Conservation (phyloP, 306 rosid genomes). For the Cercis canadensis region DNA sequence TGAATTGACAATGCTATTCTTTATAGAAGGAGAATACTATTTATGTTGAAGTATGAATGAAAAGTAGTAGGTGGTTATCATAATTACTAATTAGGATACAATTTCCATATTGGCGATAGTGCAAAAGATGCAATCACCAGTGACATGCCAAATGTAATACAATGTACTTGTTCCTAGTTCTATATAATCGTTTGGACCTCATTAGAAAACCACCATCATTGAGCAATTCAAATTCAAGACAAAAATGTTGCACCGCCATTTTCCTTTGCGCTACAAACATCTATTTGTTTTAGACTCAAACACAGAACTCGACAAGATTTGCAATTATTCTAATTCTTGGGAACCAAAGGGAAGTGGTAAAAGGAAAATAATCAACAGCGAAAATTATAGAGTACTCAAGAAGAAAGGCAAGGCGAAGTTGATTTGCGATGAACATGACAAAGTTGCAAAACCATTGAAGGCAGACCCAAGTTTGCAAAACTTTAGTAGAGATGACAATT, state of each 20-base stretch:
- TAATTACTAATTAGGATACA: too few relatives aligned
- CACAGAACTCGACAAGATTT: slow-evolving; percentile 27
- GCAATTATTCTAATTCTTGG: background rate
- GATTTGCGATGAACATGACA: background rate
- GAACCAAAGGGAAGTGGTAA: background rate
- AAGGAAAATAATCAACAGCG: background rate
- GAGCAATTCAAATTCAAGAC: background rate
- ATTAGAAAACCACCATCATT: background rate
- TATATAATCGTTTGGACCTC: background rate
- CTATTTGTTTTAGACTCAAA: slow-evolving; percentile 31
- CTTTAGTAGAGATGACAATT: too few relatives aligned
- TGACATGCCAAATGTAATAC: too few relatives aligned
- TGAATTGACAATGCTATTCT: too few relatives aligned
- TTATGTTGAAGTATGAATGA: too few relatives aligned
- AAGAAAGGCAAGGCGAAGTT: background rate
- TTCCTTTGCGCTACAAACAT: slow-evolving; percentile 20
- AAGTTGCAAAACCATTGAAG: background rate
- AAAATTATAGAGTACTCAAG: background rate
- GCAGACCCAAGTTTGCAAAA: slow-evolving; percentile 33
- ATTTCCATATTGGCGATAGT: too few relatives aligned
- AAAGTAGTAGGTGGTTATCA: too few relatives aligned
- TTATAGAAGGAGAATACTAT: too few relatives aligned
- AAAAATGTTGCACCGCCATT: slow-evolving; percentile 18
- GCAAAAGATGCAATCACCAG: too few relatives aligned
- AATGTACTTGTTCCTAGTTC: background rate